Evolutionary conservation across 2,329 filamentous ascomycete species (phyloP), one percentile per base, ranked within the genome.

Genomic region (Cryphonectria naterciae): DNA sequence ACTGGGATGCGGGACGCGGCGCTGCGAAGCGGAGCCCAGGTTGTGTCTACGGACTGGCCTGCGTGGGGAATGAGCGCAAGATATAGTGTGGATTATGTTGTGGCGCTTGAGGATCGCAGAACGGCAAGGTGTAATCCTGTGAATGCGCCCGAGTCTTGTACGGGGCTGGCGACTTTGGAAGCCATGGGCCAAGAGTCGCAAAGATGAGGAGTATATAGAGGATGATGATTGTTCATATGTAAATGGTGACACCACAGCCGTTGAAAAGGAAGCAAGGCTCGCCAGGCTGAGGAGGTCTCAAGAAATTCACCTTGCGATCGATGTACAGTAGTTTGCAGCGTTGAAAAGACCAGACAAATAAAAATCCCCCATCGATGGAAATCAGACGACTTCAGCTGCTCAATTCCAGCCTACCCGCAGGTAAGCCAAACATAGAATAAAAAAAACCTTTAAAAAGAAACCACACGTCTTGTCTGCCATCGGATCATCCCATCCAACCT

Each of bases 11-110:
- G 83, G 25, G 81, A 84, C 1, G 73, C 74, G 15, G 84, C 84
- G 1, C 81, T 85, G 56, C 71, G 77, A 62, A 85, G 83, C 62
- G 85, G 84, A 8, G 85, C 85, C 37, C 85, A 86, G 73, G 78
- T 86, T 69, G 83, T 86, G 1, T 84, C 81, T 43, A 86, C 84
- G 0, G 85, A 86, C 73, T 86, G 81, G 68, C 84, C 84, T 8
- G 78, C 75, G 1, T 83, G 82, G 73, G 84, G 85, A 0, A 82
- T 84, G 83, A 81, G 80, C 61, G 78, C 80, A 62, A 78, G 84
- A 39, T 86, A 83, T 80, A 80, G 80, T 25, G 82, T 82, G 73
- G 84, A 86, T 71, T 86, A 85, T 74, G 82, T 78, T 5, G 81
- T 78, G n/a, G 32, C 11, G n/a, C 35, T 56, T 4, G 39, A 46